Conservation (phyloP, 768 basidiomycete genomes). For the Dendrothele bispora region DNA sequence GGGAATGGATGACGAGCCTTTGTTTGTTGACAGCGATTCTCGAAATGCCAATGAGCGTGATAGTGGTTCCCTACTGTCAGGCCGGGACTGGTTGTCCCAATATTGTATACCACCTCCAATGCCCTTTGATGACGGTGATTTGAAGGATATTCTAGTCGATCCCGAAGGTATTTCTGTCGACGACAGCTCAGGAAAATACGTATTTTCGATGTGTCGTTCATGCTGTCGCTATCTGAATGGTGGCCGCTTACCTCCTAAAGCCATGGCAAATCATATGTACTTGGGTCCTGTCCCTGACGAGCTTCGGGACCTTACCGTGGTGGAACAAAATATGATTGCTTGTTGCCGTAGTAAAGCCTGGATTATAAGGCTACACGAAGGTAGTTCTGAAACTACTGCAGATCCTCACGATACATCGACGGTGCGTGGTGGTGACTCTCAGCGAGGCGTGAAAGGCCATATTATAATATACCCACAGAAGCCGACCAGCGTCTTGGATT, state of each 20-base stretch:
- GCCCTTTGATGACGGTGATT: neutral
- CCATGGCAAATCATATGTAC: slow-evolving; percentile 13
- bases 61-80: no score
- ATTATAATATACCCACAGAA: slow-evolving; percentile 23
- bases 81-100: no score
- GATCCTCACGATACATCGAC: neutral
- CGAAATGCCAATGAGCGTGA: no score
- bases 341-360: slow-evolving; percentile 17
- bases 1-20: no score
- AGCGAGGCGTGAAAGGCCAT: slow-evolving; percentile 23
- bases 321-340: slow-evolving; percentile 25
- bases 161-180: neutral
- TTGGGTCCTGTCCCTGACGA: slow-evolving; percentile 12
- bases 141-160: slow-evolving; percentile 1
- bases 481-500: slow-evolving; percentile 8
- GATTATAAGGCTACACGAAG: slow-evolving; percentile 8
- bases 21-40: no score
- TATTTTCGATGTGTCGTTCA: neutral
- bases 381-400: neutral
- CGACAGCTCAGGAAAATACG: neutral
- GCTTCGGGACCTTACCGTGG: slow-evolving; percentile 15
- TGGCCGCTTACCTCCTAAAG: slow-evolving; percentile 1
- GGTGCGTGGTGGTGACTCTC: neutral
- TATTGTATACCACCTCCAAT: no score
- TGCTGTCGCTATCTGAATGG: slow-evolving; percentile 1